phyloP scores from a whole-genome alignment of 164 flowering plant species.

The Taxillus chinensis region DNA sequence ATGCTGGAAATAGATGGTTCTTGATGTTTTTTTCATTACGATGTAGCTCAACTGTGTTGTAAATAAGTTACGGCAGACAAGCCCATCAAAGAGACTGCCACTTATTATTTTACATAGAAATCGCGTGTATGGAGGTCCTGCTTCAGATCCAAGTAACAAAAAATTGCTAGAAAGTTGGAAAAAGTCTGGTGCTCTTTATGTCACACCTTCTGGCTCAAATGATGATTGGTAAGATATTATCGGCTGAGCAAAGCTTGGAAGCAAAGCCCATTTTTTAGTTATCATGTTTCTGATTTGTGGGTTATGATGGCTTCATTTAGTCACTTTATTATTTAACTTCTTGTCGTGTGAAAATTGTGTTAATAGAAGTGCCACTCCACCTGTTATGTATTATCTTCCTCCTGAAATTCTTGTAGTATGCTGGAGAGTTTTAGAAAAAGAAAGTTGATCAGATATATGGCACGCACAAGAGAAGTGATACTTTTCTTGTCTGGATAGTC shows the following conservation, averaged over 20 bases:
- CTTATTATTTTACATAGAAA: constrained; percentile 64
- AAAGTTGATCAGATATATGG: too few species aligned
- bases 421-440: too few species aligned
- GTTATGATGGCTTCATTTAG: too few species aligned
- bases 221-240: constrained; percentile 75
- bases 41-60: constrained; percentile 67
- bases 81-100: constrained; percentile 67
- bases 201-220: constrained; percentile 81
- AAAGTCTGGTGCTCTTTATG: constrained; percentile 64
- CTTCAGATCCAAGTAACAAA: constrained; percentile 43
- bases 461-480: too few species aligned
- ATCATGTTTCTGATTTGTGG: too few species aligned
- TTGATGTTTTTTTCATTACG: neutral
- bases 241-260: neutral
- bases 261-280: neutral
- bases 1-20: neutral
- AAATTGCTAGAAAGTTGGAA: constrained; percentile 57
- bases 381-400: too few species aligned
- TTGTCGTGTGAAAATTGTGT: too few species aligned
- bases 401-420: too few species aligned
- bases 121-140: constrained; percentile 64
- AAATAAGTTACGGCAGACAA: constrained; percentile 33
- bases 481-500: too few species aligned
- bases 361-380: too few species aligned
- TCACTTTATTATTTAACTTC: too few species aligned